Base-by-base conservation (phyloP, 2,329 filamentous ascomycete species). In the Ophiostoma perfectum region DNA sequence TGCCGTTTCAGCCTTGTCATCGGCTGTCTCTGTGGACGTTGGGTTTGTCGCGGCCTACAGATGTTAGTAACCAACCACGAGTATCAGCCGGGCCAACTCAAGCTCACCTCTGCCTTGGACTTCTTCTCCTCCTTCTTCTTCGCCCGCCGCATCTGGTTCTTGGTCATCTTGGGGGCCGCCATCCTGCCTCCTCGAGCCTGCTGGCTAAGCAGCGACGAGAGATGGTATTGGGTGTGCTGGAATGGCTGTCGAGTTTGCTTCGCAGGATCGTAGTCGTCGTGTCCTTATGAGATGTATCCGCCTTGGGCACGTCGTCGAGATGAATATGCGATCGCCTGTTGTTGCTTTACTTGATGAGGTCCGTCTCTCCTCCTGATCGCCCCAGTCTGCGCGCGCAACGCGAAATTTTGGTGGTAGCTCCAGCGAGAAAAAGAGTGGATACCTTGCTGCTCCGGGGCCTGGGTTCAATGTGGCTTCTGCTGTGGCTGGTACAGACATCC, bases 101-200 rank as follows among this genome's bases (percentile, higher is more conserved):
- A 27, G 27, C 27, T 27, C 27, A 27, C 27, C n/a, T 38, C 63
- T 9, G 45, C 80, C 66, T 84, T 80, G 73, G 86, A 79, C 75
- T 88, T 88, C 81, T 96, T 96, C 77, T 92, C 87, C 75, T 92
- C 90, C 88, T 97, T 97, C 86, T 95, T 97, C 83, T 94, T 93
- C 65, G 92, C 91, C 78, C 94, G 88, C 78, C 93, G 87, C 82
- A 93, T 89, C 80, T 96, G 92, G 80, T 97, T 97, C 83, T 97
- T 98, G 78, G 90, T 93, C 82, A 90, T 88, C 82, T 94, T 96
- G 73, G 83, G 79, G 72, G 82, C 78, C 75, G 85, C 86, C 87
- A 89, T 89, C 76, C 78, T 81, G 79, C 66, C 64, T 64, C 55
- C 66, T 60, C 55, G 11, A 60, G 55, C 27, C 55, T 52, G 55